phyloP scores from a whole-genome alignment of 75 land plant species.

The Pseudotsuga menziesii region DNA sequence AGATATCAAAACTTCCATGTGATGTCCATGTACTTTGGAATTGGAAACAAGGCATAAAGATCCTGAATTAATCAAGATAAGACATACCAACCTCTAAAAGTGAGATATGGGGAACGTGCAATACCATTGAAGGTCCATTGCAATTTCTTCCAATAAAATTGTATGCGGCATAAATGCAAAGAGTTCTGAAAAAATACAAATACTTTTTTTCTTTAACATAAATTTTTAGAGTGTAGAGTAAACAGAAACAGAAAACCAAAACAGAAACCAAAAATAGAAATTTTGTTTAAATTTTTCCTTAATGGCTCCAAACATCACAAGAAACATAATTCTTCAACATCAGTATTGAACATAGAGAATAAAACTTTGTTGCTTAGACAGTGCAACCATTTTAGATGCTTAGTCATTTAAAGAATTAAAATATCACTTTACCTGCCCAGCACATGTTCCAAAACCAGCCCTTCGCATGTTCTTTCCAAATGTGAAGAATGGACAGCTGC shows the following conservation, averaged over 20 bases:
- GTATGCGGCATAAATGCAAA: constrained; percentile 42
- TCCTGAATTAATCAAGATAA: constrained; percentile 34
- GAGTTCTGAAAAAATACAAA: constrained; percentile 41
- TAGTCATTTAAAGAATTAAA: neutral
- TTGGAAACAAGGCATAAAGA: neutral
- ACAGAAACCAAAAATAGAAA: no score
- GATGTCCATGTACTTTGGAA: no score
- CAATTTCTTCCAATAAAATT: constrained; percentile 53
- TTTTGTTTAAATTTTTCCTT: neutral
- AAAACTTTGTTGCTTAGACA: neutral
- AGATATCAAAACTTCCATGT: no score
- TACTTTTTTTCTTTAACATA: constrained; percentile 45
- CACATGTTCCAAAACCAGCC: constrained; percentile 77
- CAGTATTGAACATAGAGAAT: neutral
- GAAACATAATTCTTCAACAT: neutral
- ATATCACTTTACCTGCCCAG: constrained; percentile 45
- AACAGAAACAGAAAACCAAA: no score
- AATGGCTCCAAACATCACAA: neutral
- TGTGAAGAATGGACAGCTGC: constrained; percentile 79
- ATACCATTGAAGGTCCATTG: constrained; percentile 29
- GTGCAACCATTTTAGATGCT: neutral
- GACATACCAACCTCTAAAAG: constrained; percentile 74
- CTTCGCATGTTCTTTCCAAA: constrained; percentile 85
- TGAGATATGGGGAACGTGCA: constrained; percentile 47
- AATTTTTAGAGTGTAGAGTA: no score